Percentiles rank a stretch among this genome's conserved stretches.
Evolutionary conservation across 2,329 filamentous ascomycete genomes (phyloP).

Genomic region (Clonostachys solani): DNA sequence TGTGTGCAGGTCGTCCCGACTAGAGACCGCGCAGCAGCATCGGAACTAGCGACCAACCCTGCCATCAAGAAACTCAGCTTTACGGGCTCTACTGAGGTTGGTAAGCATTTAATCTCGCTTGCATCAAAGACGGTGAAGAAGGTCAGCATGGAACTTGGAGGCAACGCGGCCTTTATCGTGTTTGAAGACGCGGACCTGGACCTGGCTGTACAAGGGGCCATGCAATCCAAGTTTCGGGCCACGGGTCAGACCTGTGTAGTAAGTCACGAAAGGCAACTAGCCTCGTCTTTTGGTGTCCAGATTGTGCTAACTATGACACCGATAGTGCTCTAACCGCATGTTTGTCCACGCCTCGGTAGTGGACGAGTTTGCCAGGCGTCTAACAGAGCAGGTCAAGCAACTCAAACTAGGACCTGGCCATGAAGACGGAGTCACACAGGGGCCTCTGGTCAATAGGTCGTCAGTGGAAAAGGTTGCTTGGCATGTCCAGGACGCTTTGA

Average conservation of each 20-base stretch:
- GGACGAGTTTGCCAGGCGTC: conserved; percentile 64
- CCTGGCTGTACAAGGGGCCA: conserved; percentile 74
- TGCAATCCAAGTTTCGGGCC: conserved; percentile 87
- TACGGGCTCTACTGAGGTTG: conserved; percentile 72
- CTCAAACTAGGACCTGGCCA: conserved; percentile 79
- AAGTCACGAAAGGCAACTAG: too few relatives aligned
- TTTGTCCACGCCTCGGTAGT: conserved; percentile 78
- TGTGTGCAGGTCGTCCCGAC: conserved; percentile 88
- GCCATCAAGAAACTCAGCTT: conserved; percentile 88
- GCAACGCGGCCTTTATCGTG: conserved; percentile 94
- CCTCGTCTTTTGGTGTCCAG: too few relatives aligned
- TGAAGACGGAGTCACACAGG: conserved; percentile 67
- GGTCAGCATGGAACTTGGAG: conserved; percentile 83
- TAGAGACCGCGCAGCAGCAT: conserved; percentile 70
- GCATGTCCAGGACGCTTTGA: conserved; percentile 75
- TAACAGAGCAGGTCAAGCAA: conserved; percentile 66
- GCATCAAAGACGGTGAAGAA: conserved; percentile 79
- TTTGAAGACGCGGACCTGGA: conserved; percentile 95
- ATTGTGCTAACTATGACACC: too few relatives aligned
- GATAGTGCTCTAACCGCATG: conserved; percentile 79
- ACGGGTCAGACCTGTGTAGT: conserved; percentile 91
- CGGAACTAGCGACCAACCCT: conserved; percentile 73
- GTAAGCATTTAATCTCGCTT: conserved; percentile 83
- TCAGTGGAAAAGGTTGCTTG: conserved; percentile 75
- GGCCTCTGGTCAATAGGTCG: conserved; percentile 79